Evolutionary conservation across 1,284 basidiomycete species (phyloP).

Genomic region (Laetiporus sulphureus): DNA sequence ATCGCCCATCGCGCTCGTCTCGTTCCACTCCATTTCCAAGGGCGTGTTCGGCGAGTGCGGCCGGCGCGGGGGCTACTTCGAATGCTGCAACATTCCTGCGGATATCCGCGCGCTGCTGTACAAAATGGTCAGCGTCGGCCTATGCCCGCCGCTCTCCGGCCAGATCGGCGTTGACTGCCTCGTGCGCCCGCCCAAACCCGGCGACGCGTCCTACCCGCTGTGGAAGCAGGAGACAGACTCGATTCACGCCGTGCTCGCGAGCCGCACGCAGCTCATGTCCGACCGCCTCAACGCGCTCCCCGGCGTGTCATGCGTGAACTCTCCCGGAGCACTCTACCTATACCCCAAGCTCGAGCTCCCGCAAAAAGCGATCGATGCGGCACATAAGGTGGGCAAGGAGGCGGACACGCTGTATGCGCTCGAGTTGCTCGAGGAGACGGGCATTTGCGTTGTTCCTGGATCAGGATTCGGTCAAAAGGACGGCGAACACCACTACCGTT

Average conservation of each 20-base stretch:
- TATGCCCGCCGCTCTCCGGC: slow-evolving; percentile 86
- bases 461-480: slow-evolving; percentile 89
- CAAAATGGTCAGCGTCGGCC: slow-evolving; percentile 88
- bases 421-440: slow-evolving; percentile 79
- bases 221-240: slow-evolving; percentile 80
- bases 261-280: slow-evolving; percentile 70
- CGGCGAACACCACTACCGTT: slow-evolving; percentile 81
- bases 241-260: slow-evolving; percentile 70
- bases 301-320: slow-evolving; percentile 82
- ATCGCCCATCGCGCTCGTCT: slow-evolving; percentile 73
- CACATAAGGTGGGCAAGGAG: slow-evolving; percentile 63
- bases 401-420: slow-evolving; percentile 88
- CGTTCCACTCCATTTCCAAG: slow-evolving; percentile 95
- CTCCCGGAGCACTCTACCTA: slow-evolving; percentile 86
- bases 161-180: slow-evolving; percentile 91
- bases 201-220: slow-evolving; percentile 67
- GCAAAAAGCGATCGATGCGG: slow-evolving; percentile 65
- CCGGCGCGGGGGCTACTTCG: slow-evolving; percentile 90
- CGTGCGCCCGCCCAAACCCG: slow-evolving; percentile 77
- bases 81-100: slow-evolving; percentile 73
- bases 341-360: slow-evolving; percentile 76
- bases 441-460: slow-evolving; percentile 91
- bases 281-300: slow-evolving; percentile 70
- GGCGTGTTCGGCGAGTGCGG: slow-evolving; percentile 94
- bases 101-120: slow-evolving; percentile 83